Evolutionary conservation across 2,329 filamentous ascomycete species (phyloP).

Genomic region (Pseudonectria foliicola): DNA sequence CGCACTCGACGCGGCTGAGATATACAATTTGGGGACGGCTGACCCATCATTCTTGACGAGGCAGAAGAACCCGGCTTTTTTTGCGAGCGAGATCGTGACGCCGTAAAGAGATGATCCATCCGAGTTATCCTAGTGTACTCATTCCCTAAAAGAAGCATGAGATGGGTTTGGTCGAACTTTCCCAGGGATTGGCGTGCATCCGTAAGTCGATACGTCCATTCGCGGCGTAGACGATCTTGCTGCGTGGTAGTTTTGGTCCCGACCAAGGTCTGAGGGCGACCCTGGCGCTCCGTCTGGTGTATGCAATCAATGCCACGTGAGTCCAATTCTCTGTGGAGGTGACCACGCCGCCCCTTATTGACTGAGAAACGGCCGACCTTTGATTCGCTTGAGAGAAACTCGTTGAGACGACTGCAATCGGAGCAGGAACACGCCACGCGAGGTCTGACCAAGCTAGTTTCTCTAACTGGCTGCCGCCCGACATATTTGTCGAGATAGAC

Average conservation of each 20-base stretch:
- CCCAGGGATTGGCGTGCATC: neutral
- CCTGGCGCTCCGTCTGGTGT: slow-evolving; percentile 9
- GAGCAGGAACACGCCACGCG: slow-evolving; percentile 14
- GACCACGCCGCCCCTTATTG: slow-evolving; percentile 10
- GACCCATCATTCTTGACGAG: neutral
- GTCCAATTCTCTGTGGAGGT: slow-evolving; percentile 16
- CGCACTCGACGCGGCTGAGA: neutral
- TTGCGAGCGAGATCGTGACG: neutral
- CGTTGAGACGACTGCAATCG: slow-evolving; percentile 19
- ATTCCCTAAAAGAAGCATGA: slow-evolving; percentile 4
- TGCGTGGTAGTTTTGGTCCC: slow-evolving; percentile 17
- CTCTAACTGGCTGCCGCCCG: slow-evolving; percentile 6
- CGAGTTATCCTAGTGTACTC: slow-evolving; percentile 2
- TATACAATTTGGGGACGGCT: too few species aligned
- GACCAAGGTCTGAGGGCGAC: slow-evolving; percentile 10
- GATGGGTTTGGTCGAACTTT: neutral
- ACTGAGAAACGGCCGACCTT: slow-evolving; percentile 8
- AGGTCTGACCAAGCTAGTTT: slow-evolving; percentile 1
- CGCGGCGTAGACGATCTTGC: neutral
- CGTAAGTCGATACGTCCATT: slow-evolving; percentile 1
- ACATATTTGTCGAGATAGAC: slow-evolving; percentile 18
- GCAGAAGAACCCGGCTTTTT: neutral
- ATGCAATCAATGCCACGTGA: slow-evolving; percentile 10
- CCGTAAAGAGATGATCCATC: neutral
- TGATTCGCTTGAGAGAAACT: slow-evolving; percentile 16